Conservation (phyloP, 1,284 basidiomycete species). For the Ceratobasidium sp. region DNA sequence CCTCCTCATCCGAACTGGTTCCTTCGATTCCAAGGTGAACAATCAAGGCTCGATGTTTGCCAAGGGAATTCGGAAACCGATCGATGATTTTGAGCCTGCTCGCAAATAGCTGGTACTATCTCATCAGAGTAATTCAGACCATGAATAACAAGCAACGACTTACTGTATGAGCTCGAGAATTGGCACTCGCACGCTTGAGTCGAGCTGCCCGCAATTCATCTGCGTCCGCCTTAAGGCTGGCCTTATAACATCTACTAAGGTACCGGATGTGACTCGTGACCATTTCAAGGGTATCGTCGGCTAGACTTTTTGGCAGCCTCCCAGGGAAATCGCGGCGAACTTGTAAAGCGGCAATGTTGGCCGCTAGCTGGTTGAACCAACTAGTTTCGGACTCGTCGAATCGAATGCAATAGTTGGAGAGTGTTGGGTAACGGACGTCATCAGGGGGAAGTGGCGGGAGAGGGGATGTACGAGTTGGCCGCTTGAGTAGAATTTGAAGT, state of each 20-base stretch:
- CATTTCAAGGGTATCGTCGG: not conserved
- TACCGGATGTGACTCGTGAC: not conserved
- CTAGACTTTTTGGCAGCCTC: not conserved
- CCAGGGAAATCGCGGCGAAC: not conserved
- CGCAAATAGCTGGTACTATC: not conserved
- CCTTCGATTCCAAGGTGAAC: conserved; percentile 6
- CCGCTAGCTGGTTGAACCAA: not conserved
- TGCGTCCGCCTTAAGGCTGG: not conserved
- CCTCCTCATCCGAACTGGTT: not conserved
- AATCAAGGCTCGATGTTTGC: not conserved
- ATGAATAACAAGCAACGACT: not conserved
- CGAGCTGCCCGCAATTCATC: not conserved
- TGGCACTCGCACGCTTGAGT: not conserved
- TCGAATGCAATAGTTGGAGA: not conserved
- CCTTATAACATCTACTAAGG: not conserved
- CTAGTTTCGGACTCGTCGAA: not conserved
- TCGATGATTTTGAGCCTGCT: not conserved
- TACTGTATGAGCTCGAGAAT: not conserved
- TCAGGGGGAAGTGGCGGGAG: not conserved
- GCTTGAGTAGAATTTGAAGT: not conserved
- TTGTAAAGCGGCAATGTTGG: not conserved
- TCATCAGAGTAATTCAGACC: not conserved
- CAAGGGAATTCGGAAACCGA: not conserved
- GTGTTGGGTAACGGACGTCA: not conserved
- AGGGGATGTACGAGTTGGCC: not conserved